Conservation (phyloP, 2,329 filamentous ascomycete species). For the Lachnellula cervina region DNA sequence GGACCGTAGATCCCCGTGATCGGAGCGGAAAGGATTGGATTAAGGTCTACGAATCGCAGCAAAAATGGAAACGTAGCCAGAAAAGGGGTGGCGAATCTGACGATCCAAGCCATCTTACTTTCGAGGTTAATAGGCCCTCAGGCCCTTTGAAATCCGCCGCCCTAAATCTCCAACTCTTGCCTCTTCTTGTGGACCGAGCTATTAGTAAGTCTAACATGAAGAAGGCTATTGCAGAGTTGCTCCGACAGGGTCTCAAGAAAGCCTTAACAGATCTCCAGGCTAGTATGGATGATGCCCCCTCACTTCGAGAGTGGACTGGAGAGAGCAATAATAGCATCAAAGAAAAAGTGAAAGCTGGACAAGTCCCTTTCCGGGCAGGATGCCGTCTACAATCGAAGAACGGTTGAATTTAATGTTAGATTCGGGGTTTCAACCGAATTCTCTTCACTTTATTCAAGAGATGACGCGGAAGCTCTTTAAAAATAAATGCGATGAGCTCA, state of each 20-base stretch:
- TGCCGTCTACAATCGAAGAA: constrained; percentile 39
- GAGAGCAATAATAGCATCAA: constrained; percentile 39
- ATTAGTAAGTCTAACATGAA: constrained; percentile 42
- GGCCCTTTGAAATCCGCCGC: constrained; percentile 45
- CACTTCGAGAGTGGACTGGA: constrained; percentile 51
- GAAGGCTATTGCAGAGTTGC: constrained; percentile 42
- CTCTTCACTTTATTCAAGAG: constrained; percentile 45
- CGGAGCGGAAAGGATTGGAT: constrained; percentile 54
- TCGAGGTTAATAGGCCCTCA: constrained; percentile 56
- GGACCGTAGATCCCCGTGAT: constrained; percentile 56
- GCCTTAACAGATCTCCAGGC: constrained; percentile 49
- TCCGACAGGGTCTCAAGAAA: constrained; percentile 44
- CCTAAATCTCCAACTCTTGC: constrained; percentile 65
- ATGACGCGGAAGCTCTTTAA: constrained; percentile 31
- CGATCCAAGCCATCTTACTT: constrained; percentile 50
- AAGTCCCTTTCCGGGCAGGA: constrained; percentile 19
- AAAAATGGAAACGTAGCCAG: constrained; percentile 58
- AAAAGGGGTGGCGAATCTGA: constrained; percentile 32
- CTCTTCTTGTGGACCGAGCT: constrained; percentile 59
- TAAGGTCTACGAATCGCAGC: constrained; percentile 59
- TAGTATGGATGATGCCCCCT: constrained; percentile 45
- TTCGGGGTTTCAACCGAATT: constrained; percentile 52
- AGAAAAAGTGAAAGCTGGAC: constrained; percentile 29
- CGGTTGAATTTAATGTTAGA: constrained; percentile 50
- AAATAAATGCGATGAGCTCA: constrained; percentile 31